Percentiles rank a stretch among this genome's conserved stretches.
These are phyloP conservation scores for Suillus clintonianus DNA, from an alignment of 768 basidiomycete species.

Conservation along the genomic window DNA sequence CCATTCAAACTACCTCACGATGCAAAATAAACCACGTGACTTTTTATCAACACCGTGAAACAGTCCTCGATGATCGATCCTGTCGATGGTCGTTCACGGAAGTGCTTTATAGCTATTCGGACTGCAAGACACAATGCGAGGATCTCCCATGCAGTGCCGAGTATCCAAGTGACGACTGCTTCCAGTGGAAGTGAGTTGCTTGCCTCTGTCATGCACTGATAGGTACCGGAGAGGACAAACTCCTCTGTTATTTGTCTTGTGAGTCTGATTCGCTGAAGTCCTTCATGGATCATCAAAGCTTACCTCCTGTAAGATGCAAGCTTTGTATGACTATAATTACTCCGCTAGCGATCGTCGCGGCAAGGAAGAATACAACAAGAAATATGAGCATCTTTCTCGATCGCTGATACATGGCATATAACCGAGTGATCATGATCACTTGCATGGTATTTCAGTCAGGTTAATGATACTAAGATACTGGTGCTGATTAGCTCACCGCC, in stretches of 20 bases:
- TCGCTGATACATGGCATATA: not conserved
- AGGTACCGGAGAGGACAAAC: not conserved
- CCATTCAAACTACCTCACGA: not conserved
- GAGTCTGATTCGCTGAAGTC: not conserved
- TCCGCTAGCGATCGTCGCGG: not conserved
- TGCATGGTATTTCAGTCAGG: not conserved
- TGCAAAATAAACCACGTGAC: not conserved
- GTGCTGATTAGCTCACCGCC: not conserved
- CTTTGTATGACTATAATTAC: not conserved
- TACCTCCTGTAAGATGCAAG: not conserved
- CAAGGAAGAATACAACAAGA: not conserved
- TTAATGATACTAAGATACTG: not conserved
- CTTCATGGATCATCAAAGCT: not conserved
- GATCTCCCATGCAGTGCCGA: not conserved
- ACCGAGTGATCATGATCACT: not conserved
- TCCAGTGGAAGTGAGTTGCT: not conserved
- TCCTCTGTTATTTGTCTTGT: not conserved
- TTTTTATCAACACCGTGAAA: not conserved
- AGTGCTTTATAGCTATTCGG: not conserved
- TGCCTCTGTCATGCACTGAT: not conserved
- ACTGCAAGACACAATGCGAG: not conserved
- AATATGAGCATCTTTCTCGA: not conserved
- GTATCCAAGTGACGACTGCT: not conserved
- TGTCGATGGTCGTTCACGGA: not conserved
- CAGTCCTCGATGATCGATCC: not conserved